Evolutionary conservation across 1,284 basidiomycete species (phyloP).

Genomic region (Sparassis latifolia): DNA sequence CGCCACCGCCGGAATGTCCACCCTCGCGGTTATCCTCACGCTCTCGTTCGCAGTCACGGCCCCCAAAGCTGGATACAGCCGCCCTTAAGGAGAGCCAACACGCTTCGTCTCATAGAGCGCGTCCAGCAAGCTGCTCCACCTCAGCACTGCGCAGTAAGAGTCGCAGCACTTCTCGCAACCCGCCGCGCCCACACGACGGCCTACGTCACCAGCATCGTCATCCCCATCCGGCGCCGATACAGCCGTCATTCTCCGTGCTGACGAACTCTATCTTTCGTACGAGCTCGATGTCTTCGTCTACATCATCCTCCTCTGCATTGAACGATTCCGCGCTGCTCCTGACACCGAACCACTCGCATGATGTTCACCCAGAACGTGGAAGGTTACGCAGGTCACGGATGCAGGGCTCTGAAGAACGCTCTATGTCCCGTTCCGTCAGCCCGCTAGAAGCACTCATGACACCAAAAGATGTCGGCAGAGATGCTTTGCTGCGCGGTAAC

Average conservation of each 20-base stretch:
- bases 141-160: constrained; percentile 19
- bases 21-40: constrained; percentile 13
- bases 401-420: background rate
- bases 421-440: constrained; percentile 19
- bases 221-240: constrained; percentile 10
- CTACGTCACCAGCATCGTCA: constrained; percentile 12
- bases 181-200: constrained; percentile 14
- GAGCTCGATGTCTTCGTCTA: constrained; percentile 18
- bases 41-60: constrained; percentile 16
- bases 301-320: constrained; percentile 21
- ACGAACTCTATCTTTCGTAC: constrained; percentile 20
- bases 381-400: constrained; percentile 9
- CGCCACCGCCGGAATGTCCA: constrained; percentile 17
- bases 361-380: constrained; percentile 13
- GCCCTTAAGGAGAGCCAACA: constrained; percentile 17
- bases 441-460: constrained; percentile 11
- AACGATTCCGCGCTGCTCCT: constrained; percentile 24
- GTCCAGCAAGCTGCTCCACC: constrained; percentile 18
- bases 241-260: constrained; percentile 17
- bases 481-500: background rate
- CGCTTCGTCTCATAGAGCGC: constrained; percentile 13
- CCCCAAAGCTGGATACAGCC: constrained; percentile 10
- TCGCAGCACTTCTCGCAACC: constrained; percentile 19
- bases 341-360: constrained; percentile 19
- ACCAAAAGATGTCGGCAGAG: background rate